phyloP scores from a whole-genome alignment of 768 basidiomycete species.

The Kwoniella pini region DNA sequence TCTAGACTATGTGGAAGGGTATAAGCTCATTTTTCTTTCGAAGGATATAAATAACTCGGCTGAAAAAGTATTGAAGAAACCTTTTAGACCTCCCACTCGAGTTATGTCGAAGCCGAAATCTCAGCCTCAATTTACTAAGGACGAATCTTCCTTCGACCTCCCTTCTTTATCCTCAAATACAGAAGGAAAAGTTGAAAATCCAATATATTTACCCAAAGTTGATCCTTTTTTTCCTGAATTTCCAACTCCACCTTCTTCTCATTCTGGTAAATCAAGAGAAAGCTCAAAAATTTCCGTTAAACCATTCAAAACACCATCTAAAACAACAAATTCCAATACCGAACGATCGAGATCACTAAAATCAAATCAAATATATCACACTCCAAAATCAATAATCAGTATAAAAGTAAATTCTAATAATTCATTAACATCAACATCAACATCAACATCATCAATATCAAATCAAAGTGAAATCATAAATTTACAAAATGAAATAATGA shows the following conservation, averaged over 20 bases:
- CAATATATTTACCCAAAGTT: neutral
- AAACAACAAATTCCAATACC: slow-evolving; percentile 19
- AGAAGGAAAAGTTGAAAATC: no score
- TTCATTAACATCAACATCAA: no score
- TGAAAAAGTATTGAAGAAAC: slow-evolving; percentile 41
- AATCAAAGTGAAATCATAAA: slow-evolving; percentile 16
- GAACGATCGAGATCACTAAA: neutral
- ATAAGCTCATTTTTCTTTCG: neutral
- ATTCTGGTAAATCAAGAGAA: neutral
- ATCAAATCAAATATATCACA: neutral
- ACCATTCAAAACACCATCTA: slow-evolving; percentile 37
- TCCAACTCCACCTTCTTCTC: slow-evolving; percentile 1
- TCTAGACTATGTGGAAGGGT: neutral
- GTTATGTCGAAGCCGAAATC: slow-evolving; percentile 5
- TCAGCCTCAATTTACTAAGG: neutral
- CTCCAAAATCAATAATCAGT: neutral
- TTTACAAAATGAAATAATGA: slow-evolving; percentile 32
- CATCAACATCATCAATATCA: neutral
- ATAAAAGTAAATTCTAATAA: neutral
- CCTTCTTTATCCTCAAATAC: neutral
- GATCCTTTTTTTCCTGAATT: slow-evolving; percentile 11
- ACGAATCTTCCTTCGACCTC: neutral
- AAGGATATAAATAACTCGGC: slow-evolving; percentile 32
- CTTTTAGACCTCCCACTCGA: slow-evolving; percentile 33
- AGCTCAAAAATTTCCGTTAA: slow-evolving; percentile 1